Base-by-base conservation (phyloP, 768 basidiomycete genomes). In the Boletus speciosus region DNA sequence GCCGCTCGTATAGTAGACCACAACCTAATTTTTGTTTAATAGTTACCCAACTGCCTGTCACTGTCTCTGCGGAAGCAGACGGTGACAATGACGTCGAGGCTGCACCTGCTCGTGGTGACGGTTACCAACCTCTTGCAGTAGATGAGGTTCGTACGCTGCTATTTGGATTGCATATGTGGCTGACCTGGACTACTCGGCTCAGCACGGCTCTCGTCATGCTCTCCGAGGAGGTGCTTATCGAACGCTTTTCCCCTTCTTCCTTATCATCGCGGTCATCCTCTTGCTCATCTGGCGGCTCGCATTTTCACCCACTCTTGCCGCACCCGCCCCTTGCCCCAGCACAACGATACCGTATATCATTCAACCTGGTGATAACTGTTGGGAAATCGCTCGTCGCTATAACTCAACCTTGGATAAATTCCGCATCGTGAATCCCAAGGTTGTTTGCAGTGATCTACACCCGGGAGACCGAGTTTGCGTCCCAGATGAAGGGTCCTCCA, bases 171-270 rank as follows among this genome's bases (percentile, higher is more conserved):
- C 34, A 21, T 27, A 32, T 42, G 42, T 35, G 35, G 19, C 57
- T 60, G 34, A 56, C 41, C 25, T 21, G 56, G 69, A 66, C 54
- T 54, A 23, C 58, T 63, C 16, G 21, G 63, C 73, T 61, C 66
- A 76, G 42, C 65, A 66, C 49, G 68, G 68, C 32, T 42, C 66
- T 21, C 68, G 68, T 40, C 61, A 68, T 8, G 56, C 63, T 55
- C 61, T 72, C 46, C 75, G 73, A 49, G 62, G 74, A n/a, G 65
- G 69, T 10, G 73, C 81, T 6, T 86, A 86, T 61, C 78, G 81
- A 23, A 78, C 82, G 0, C 74, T 88, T 7, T 83, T 85, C 62
- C 86, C 86, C 7, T 88, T 87, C 73, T 84, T 87, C 74, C 81
- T 88, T 53, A 78, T 86, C 46, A 77, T 87, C 40, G 81, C 79